Evolutionary conservation across 805 yeast species (phyloP).

Genomic region (Clavispora fructus): DNA sequence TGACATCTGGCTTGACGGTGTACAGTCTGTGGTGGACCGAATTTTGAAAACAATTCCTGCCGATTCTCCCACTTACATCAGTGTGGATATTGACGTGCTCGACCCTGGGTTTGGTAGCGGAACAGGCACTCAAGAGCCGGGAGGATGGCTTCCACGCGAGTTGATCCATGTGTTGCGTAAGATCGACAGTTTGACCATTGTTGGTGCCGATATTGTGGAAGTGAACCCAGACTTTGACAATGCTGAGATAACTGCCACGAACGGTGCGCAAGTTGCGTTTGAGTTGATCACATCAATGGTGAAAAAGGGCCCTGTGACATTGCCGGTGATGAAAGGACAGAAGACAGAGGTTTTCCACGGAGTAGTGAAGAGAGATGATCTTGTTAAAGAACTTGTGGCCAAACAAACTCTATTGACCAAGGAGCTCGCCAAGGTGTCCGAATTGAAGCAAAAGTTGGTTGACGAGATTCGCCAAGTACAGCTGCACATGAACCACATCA

Average conservation of each 20-base stretch:
- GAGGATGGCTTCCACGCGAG: slow-evolving; percentile 55
- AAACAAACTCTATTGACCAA: slow-evolving; percentile 1
- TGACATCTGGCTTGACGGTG: slow-evolving; percentile 66
- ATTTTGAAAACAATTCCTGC: slow-evolving; percentile 52
- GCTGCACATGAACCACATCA: neutral
- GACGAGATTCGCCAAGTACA: slow-evolving; percentile 5
- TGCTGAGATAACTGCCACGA: slow-evolving; percentile 62
- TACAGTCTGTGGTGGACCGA: slow-evolving; percentile 48
- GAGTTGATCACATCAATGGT: slow-evolving; percentile 76
- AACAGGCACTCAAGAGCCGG: slow-evolving; percentile 57
- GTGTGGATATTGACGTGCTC: slow-evolving; percentile 68
- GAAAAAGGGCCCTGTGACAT: slow-evolving; percentile 40
- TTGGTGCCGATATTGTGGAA: slow-evolving; percentile 55
- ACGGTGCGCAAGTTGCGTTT: slow-evolving; percentile 66
- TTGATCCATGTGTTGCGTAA: slow-evolving; percentile 43
- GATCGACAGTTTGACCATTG: slow-evolving; percentile 40
- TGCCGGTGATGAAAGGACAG: slow-evolving; percentile 5
- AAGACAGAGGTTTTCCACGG: neutral
- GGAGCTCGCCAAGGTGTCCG: slow-evolving; percentile 6
- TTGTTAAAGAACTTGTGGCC: neutral
- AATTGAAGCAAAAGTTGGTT: slow-evolving; percentile 7
- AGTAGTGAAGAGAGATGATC: neutral
- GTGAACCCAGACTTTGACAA: slow-evolving; percentile 62
- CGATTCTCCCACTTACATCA: slow-evolving; percentile 66
- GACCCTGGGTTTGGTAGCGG: slow-evolving; percentile 58